Conservation (phyloP, 176 grass and related monocot genomes). For the Oryza glumipatula region DNA sequence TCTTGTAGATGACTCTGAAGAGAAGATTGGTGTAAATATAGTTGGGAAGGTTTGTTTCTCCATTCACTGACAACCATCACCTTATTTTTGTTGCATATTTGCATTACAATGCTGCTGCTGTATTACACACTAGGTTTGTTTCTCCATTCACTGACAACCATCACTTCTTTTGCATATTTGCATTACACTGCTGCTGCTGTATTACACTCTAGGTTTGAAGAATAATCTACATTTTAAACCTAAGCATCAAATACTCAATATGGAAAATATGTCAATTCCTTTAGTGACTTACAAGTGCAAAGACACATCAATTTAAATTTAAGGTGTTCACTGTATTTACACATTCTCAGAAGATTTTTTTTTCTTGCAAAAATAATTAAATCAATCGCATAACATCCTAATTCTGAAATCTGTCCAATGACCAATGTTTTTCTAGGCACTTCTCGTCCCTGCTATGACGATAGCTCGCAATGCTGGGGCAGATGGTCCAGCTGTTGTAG, state of each 20-base stretch:
- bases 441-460: constrained; percentile 69
- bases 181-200: neutral
- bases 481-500: constrained; percentile 74
- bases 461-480: constrained; percentile 73
- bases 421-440: constrained; percentile 56
- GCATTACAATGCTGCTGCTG: neutral
- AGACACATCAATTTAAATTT: neutral
- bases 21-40: constrained; percentile 90
- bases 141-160: neutral
- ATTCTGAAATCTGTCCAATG: constrained; percentile 19
- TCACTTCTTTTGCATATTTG: neutral
- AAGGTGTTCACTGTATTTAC: neutral
- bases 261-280: neutral
- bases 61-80: neutral
- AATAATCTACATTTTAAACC: neutral
- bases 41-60: constrained; percentile 79
- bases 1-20: constrained; percentile 69
- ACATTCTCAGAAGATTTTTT: neutral
- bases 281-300: neutral
- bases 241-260: neutral
- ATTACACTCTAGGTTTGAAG: neutral
- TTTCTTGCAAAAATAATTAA: neutral
- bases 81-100: neutral
- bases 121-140: neutral
- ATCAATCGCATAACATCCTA: constrained; percentile 4